Conservation (phyloP, 306 rosid species). For the Dalbergia cochinchinensis region DNA sequence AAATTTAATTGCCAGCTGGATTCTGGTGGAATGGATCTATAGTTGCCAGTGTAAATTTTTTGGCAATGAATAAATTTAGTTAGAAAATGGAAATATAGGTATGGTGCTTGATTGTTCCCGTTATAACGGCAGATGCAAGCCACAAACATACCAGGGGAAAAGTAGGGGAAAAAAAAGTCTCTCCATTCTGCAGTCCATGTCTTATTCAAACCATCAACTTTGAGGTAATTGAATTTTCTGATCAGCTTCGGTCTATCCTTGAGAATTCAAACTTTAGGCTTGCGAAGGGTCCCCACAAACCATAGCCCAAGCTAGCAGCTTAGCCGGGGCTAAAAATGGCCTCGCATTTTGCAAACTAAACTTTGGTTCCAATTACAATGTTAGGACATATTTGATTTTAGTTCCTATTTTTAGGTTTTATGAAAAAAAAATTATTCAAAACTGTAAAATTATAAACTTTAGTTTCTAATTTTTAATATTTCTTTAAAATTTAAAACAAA, state of each 20-base stretch:
- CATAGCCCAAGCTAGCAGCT: neutral
- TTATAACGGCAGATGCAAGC: neutral
- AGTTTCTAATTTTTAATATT: too few relatives aligned
- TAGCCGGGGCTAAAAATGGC: neutral
- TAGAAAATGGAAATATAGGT: neutral
- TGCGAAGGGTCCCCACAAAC: neutral
- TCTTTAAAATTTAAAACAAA: too few relatives aligned
- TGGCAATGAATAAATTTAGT: neutral
- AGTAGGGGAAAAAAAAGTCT: neutral
- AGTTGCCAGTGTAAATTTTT: slow-evolving; percentile 5
- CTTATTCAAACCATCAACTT: neutral
- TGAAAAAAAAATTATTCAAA: too few relatives aligned
- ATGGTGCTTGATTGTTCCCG: neutral
- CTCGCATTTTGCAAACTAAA: neutral
- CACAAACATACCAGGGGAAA: neutral
- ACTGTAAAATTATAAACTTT: too few relatives aligned
- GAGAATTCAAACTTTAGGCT: neutral
- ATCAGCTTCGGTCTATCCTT: neutral
- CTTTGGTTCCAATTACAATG: neutral
- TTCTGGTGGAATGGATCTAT: neutral
- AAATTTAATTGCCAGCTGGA: slow-evolving; percentile 8
- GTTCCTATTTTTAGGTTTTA: too few relatives aligned
- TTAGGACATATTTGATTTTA: too few relatives aligned
- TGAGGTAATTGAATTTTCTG: neutral
- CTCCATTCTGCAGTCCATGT: neutral